Evolutionary conservation across 225 moss, liverwort and hornwort species (phyloP).

Genomic region (Neckera pumila): DNA sequence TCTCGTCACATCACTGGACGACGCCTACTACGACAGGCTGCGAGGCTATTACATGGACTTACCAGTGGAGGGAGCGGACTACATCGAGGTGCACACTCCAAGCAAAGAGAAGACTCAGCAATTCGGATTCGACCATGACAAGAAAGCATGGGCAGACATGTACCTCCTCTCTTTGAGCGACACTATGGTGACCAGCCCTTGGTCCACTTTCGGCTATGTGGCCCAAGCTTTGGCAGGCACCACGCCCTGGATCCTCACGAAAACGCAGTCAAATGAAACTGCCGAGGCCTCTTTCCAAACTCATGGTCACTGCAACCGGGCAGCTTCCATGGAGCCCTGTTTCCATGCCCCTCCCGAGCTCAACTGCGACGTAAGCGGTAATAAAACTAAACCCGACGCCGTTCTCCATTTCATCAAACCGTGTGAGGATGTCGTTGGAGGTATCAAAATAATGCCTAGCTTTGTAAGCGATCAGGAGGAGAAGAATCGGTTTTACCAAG

Average conservation of each 20-base stretch:
- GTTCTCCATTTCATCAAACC: slow-evolving; percentile 44
- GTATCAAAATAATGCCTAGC: slow-evolving; percentile 43
- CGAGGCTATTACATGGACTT: slow-evolving; percentile 45
- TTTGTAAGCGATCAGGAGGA: neutral
- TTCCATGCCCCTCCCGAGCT: slow-evolving; percentile 47
- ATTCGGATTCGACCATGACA: slow-evolving; percentile 50
- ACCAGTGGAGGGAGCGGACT: slow-evolving; percentile 22
- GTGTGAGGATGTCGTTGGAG: slow-evolving; percentile 64
- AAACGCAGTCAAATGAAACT: slow-evolving; percentile 6
- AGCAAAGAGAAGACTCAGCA: slow-evolving; percentile 64
- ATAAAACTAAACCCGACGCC: slow-evolving; percentile 4
- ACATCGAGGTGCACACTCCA: slow-evolving; percentile 57
- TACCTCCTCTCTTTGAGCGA: slow-evolving; percentile 74
- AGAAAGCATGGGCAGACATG: slow-evolving; percentile 77
- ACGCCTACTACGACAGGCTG: slow-evolving; percentile 47
- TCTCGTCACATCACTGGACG: slow-evolving; percentile 55
- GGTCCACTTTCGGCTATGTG: slow-evolving; percentile 81
- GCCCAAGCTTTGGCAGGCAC: slow-evolving; percentile 74
- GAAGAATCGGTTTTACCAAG: neutral
- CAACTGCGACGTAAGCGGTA: slow-evolving; percentile 26
- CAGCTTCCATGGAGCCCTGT: slow-evolving; percentile 62
- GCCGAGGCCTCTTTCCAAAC: slow-evolving; percentile 24
- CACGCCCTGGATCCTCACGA: slow-evolving; percentile 57
- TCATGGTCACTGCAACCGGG: slow-evolving; percentile 40
- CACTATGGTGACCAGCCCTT: slow-evolving; percentile 60